Evolutionary conservation across 2,329 filamentous ascomycete genomes (phyloP).

Genomic region (Coniochaeta prunicola): DNA sequence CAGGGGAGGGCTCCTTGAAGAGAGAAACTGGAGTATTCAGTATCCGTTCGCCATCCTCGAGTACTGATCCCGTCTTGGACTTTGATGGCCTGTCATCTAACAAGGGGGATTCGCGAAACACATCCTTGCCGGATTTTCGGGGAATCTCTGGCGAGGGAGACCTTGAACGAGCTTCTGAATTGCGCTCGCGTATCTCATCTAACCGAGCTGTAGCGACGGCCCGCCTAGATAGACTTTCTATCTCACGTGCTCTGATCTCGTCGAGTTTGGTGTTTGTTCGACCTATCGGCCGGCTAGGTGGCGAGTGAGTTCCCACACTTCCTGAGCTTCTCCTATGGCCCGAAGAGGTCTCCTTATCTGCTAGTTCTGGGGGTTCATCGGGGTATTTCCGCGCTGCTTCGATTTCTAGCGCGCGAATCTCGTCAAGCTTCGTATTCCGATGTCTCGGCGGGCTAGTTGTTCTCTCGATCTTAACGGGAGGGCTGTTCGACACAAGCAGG

Average conservation of each 20-base stretch:
- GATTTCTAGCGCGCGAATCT: constrained; percentile 24
- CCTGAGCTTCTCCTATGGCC: background rate
- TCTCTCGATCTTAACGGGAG: constrained; percentile 35
- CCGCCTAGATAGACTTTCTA: constrained; percentile 34
- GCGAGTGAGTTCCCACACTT: background rate
- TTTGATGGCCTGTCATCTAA: constrained; percentile 4
- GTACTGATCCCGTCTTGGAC: background rate
- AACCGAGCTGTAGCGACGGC: constrained; percentile 41
- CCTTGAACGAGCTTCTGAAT: constrained; percentile 32
- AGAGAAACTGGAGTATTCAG: constrained; percentile 33
- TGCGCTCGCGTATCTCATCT: constrained; percentile 44
- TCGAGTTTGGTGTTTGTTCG: constrained; percentile 38
- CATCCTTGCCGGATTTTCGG: constrained; percentile 21
- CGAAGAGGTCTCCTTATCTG: constrained; percentile 9
- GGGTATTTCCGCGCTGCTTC: constrained; percentile 13
- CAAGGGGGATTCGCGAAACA: constrained; percentile 9
- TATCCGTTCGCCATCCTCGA: constrained; percentile 23
- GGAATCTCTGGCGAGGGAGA: constrained; percentile 33
- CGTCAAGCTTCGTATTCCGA: constrained; percentile 36
- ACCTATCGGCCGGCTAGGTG: constrained; percentile 6
- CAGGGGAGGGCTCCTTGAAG: constrained; percentile 13
- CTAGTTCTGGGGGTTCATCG: constrained; percentile 6
- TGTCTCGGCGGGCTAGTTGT: constrained; percentile 21
- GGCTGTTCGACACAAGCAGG: constrained; percentile 47
- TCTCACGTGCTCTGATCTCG: constrained; percentile 36